Base-by-base conservation (phyloP, 2,329 filamentous ascomycete species). In the Arthrobotrys musiformis region DNA sequence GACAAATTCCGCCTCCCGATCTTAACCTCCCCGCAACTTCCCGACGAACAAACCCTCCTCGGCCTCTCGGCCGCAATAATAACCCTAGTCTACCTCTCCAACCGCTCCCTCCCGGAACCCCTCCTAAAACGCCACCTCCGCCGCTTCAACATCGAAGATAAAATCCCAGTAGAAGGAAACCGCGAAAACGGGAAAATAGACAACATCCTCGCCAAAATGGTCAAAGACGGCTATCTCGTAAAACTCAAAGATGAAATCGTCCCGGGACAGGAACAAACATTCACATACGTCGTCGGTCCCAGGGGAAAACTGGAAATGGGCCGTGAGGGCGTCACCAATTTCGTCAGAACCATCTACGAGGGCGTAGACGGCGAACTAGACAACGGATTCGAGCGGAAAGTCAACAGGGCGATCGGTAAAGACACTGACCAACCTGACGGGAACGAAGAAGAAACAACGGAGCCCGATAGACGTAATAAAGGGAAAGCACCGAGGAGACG, bases 231-330 rank as follows among this genome's bases (percentile, higher is more conserved):
- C 0, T 99, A 99, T 82, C 85, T 99, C 1, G 86, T 93, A 37
- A 91, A 89, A 79, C 87, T 90, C 60, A 87, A 90, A 19, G 93
- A 97, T 80, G 82, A 79, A 84, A 42, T 84, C 80, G 46, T 61
- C 2, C 40, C 48, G 7, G 89, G 89, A 0, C 92, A 92, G 26
- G 92, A 97, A 40, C 90, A 94, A 79, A 86, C 89, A 1, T 86
- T 93, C 6, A 93, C 92, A 56, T 99, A 93, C 87, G 88, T 92
- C 69, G 88, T 97, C 13, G 95, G 95, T 0, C 91, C 93, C 4
- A 88, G 95, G 22, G 94, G 92, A 4, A 95, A 92, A 83, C 87
- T 94, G 6, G 95, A 98, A 83, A 88, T 98, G 37, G 92, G 92
- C 0, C 86, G 90, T n/a, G 87, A 89, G 60, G 92, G 92, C 0